phyloP scores from a whole-genome alignment of 2,329 filamentous ascomycete genomes.

The Colletotrichum caudatum region DNA sequence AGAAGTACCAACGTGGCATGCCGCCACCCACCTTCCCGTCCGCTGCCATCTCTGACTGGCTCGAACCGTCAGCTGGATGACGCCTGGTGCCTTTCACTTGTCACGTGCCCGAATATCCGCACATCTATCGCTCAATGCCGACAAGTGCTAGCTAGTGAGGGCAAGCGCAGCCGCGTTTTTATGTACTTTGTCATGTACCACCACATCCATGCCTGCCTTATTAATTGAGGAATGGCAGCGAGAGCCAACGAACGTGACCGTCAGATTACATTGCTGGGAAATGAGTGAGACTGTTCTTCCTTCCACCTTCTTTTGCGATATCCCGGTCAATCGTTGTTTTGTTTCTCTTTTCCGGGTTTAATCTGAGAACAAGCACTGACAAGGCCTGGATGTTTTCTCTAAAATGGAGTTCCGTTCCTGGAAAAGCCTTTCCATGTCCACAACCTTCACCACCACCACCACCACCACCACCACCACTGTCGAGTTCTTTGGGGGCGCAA shows the following conservation, averaged over 20 bases:
- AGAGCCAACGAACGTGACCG: neutral
- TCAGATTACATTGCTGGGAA: neutral
- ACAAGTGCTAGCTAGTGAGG: neutral
- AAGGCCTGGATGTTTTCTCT: neutral
- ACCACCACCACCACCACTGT: neutral
- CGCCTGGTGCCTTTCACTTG: neutral
- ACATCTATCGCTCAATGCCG: neutral
- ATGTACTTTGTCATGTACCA: too few species aligned
- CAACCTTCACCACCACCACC: too few species aligned
- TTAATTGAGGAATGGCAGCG: neutral
- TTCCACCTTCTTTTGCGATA: neutral
- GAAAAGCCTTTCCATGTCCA: neutral
- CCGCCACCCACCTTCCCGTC: constrained; percentile 10
- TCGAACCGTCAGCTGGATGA: neutral
- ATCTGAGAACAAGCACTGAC: neutral
- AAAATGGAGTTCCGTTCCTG: neutral
- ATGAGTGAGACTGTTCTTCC: neutral
- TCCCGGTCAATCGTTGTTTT: neutral
- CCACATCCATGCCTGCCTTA: neutral
- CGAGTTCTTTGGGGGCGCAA: neutral
- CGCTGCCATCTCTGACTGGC: constrained; percentile 16
- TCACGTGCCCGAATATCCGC: neutral
- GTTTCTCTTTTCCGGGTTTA: neutral
- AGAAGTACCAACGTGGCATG: constrained; percentile 11
- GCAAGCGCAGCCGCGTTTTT: neutral